Evolutionary conservation across 306 rosid genomes (phyloP).

Genomic region (Morella rubra): DNA sequence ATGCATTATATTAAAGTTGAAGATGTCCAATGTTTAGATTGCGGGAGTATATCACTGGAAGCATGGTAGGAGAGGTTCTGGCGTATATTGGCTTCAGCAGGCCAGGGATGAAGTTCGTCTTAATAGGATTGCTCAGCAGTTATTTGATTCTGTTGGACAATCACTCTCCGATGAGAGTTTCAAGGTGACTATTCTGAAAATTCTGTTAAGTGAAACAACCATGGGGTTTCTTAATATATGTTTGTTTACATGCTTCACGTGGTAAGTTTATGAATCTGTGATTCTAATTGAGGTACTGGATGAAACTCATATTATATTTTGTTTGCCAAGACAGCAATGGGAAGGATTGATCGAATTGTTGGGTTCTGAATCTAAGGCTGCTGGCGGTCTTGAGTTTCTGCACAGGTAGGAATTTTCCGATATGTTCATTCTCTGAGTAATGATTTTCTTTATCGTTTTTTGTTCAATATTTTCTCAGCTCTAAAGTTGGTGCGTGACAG

Average conservation of each 20-base stretch:
- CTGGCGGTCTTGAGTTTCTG: constrained; percentile 90
- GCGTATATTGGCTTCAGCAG: constrained; percentile 93
- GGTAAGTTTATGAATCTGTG: constrained; percentile 8
- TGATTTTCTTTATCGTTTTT: constrained; percentile 17
- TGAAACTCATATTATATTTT: constrained; percentile 2
- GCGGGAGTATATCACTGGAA: constrained; percentile 94
- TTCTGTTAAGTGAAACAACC: constrained; percentile 6
- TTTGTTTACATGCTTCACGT: background rate
- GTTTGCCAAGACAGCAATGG: constrained; percentile 70
- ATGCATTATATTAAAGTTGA: background rate
- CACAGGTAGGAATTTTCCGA: constrained; percentile 60
- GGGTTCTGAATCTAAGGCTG: constrained; percentile 85
- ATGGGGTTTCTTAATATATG: background rate
- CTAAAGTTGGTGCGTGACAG: constrained; percentile 41
- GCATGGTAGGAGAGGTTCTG: constrained; percentile 89
- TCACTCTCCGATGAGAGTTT: constrained; percentile 90
- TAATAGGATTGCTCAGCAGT: constrained; percentile 77
- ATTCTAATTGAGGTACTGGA: constrained; percentile 20
- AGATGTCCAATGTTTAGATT: constrained; percentile 46
- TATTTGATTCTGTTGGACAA: constrained; percentile 91
- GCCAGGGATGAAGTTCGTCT: constrained; percentile 80
- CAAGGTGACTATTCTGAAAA: constrained; percentile 48
- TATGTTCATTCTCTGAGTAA: constrained; percentile 14
- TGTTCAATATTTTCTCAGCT: constrained; percentile 13
- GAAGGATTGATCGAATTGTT: constrained; percentile 89